Evolutionary conservation across 2,329 filamentous ascomycete genomes (phyloP).

Genomic region (Volutella citrinella): DNA sequence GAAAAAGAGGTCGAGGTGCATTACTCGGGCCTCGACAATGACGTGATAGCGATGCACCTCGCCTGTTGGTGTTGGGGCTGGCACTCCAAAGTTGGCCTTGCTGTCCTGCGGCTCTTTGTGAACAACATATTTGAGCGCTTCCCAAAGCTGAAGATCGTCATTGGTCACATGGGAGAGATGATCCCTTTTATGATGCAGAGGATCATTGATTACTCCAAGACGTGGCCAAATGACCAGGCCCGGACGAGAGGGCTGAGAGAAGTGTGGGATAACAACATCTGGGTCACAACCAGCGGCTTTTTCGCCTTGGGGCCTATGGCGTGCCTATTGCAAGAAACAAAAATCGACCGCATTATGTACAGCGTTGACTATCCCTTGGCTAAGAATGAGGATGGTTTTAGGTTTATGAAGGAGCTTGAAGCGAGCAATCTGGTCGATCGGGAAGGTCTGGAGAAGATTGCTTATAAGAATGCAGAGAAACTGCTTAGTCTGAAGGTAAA

Average conservation of each 20-base stretch:
- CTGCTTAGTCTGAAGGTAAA: constrained; percentile 36
- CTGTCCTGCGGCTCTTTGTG: constrained; percentile 33
- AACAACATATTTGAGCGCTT: constrained; percentile 33
- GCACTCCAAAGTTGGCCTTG: constrained; percentile 48
- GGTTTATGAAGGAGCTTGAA: constrained; percentile 46
- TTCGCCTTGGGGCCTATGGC: constrained; percentile 48
- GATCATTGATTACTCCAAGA: constrained; percentile 27
- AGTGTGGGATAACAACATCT: constrained; percentile 55
- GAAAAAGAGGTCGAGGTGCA: constrained; percentile 22
- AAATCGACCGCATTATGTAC: constrained; percentile 50
- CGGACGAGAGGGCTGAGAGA: constrained; percentile 38
- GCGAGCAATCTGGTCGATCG: constrained; percentile 46
- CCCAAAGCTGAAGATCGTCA: constrained; percentile 35
- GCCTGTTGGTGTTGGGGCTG: constrained; percentile 45
- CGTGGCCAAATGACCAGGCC: constrained; percentile 31
- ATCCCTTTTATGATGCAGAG: constrained; percentile 54
- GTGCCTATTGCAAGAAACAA: constrained; percentile 41
- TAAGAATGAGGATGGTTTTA: constrained; percentile 44
- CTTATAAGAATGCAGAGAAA: constrained; percentile 48
- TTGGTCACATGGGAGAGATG: constrained; percentile 43
- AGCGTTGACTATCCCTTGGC: constrained; percentile 58
- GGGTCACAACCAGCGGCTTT: constrained; percentile 55
- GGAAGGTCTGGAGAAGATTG: constrained; percentile 47
- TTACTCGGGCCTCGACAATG: constrained; percentile 27
- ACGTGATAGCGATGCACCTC: constrained; percentile 29